phyloP scores from a whole-genome alignment of 139 green algal species.

The Raphidocelis subcapitata region DNA sequence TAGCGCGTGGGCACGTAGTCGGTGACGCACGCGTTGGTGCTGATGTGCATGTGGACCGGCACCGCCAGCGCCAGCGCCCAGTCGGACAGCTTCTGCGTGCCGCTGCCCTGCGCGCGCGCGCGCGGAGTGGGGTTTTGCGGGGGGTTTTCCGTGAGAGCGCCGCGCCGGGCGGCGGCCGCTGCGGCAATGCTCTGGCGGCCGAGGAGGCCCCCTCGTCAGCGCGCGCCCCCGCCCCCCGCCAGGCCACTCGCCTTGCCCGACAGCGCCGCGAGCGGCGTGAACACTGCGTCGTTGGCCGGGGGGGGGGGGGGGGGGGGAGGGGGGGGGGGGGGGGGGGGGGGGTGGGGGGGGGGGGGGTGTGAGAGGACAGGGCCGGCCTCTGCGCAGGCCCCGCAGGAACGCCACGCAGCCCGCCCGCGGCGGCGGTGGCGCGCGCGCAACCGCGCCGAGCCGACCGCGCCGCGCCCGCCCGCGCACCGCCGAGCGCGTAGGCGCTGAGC shows the following conservation, averaged over 20 bases:
- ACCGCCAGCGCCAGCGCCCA: constrained; percentile 53
- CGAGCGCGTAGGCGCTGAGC: constrained; percentile 44
- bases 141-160: background rate
- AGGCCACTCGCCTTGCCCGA: constrained; percentile 22
- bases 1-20: constrained; percentile 75
- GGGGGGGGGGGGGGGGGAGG: too few relatives aligned
- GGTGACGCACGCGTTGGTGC: constrained; percentile 69
- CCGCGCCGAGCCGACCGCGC: too few relatives aligned
- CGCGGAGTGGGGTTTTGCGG: background rate
- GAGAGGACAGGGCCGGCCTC: too few relatives aligned
- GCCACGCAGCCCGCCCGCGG: too few relatives aligned
- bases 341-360: too few relatives aligned
- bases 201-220: background rate
- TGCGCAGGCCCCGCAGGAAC: too few relatives aligned
- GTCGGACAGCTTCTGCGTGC: constrained; percentile 48
- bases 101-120: constrained; percentile 33
- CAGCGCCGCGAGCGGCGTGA: constrained; percentile 24
- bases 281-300: background rate
- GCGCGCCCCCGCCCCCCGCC: too few relatives aligned
- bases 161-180: too few relatives aligned
- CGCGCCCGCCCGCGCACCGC: constrained; percentile 40
- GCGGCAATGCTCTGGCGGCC: background rate
- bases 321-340: too few relatives aligned
- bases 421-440: too few relatives aligned
- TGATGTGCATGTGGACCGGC: constrained; percentile 73